These are phyloP conservation scores for Backusella luteola DNA, from an alignment of 192 early-diverging fungal genomes.

Conservation along the genomic window DNA sequence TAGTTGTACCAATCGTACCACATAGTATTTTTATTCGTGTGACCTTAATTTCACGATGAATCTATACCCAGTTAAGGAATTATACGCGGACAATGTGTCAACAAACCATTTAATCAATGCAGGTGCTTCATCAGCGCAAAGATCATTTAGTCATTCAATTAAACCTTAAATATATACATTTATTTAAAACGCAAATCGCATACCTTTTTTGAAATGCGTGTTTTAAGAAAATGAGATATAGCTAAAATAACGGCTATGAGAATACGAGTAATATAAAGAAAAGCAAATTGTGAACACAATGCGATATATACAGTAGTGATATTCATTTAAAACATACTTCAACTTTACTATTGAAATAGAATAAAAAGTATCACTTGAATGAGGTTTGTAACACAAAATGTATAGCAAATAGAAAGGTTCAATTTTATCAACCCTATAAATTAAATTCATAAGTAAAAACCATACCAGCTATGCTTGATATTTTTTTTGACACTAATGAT, in stretches of 20 bases:
- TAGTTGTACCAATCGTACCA: background rate
- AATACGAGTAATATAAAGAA: no score
- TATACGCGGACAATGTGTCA: background rate
- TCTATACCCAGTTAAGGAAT: background rate
- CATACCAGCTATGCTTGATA: background rate
- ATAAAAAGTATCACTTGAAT: background rate
- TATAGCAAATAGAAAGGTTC: background rate
- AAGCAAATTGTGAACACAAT: no score
- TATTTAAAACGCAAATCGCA: no score
- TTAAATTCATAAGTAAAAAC: background rate
- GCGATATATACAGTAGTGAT: no score
- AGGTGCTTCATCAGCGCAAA: background rate
- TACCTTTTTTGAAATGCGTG: no score
- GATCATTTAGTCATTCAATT: background rate
- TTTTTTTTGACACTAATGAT: background rate
- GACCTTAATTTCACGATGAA: background rate
- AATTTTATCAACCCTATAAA: background rate
- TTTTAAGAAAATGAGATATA: no score
- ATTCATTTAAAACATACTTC: background rate
- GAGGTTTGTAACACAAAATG: background rate
- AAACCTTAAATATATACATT: no score
- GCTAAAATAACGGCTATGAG: no score
- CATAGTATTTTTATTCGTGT: background rate
- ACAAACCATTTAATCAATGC: background rate
- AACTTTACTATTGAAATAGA: background rate